phyloP scores from a whole-genome alignment of 768 basidiomycete species.

The Ramaria sp. region DNA sequence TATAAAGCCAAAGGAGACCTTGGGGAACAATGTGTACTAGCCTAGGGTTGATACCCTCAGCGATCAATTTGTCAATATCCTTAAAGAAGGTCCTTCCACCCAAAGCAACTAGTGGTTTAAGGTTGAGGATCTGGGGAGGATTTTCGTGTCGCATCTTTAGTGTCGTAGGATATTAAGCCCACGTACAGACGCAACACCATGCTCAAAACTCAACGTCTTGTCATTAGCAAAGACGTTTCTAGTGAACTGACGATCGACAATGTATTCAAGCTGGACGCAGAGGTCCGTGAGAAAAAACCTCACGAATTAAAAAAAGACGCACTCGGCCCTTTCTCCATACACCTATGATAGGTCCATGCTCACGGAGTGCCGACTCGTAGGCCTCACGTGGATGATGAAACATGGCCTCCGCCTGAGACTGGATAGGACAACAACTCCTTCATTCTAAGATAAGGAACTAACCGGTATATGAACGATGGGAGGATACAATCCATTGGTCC shows the following conservation, averaged over 20 bases:
- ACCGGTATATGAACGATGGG: too few species aligned
- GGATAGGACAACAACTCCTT: background rate
- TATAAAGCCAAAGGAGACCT: too few species aligned
- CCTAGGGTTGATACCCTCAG: too few species aligned
- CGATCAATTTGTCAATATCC: too few species aligned
- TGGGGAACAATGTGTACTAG: too few species aligned
- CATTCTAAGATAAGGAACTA: too few species aligned
- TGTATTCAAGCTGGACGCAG: slow-evolving; percentile 22
- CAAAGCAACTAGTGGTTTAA: too few species aligned
- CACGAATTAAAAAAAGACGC: background rate
- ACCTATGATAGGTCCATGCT: slow-evolving; percentile 22
- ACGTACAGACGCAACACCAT: slow-evolving; percentile 21
- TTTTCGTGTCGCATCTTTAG: too few species aligned
- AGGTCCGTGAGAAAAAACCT: background rate
- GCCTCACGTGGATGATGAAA: slow-evolving; percentile 21
- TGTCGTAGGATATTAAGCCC: background rate
- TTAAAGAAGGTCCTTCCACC: too few species aligned
- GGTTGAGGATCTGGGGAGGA: background rate
- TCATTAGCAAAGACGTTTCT: slow-evolving; percentile 22
- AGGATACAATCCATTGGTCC: too few species aligned
- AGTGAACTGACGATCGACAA: slow-evolving; percentile 20
- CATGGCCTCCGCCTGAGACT: slow-evolving; percentile 15
- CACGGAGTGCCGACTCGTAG: slow-evolving; percentile 21
- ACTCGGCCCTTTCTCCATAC: slow-evolving; percentile 23
- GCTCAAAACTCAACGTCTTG: slow-evolving; percentile 23